Evolutionary conservation across 2,329 filamentous ascomycete species (phyloP), one percentile per base, ranked within the genome.

Genomic region (Drechslerella coelobrocha): DNA sequence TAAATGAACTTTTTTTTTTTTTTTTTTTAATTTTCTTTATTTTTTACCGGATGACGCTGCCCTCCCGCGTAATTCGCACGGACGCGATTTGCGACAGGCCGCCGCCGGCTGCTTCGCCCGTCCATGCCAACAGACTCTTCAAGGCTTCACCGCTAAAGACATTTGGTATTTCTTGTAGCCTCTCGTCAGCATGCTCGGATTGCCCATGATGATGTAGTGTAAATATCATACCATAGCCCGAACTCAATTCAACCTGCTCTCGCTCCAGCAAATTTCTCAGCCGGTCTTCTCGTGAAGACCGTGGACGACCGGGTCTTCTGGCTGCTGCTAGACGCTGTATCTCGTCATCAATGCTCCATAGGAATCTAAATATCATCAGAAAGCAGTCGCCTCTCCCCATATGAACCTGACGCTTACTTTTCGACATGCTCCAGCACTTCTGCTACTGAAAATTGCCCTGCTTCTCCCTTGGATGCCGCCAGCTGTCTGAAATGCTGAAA

Each of bases 401-500:
- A n/a, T n/a, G n/a, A n/a, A n/a, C n/a, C n/a, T n/a, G n/a, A n/a
- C n/a, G 10, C 54, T 26, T 26, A 68, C 63, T 12, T 51, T n/a
- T 71, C 57, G 14, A 63, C 56, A 45, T 63, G 39, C 12, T 50
- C 29, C 2, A 71, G 45, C 19, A 63, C 48, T 17, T 71, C 59
- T 6, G 47, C 45, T 3, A 53, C 39, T 24, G 66, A 62, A 41
- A n/a, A 23, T 1, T 27, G 47, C 9, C 23, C 27, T 27, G 21
- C 17, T 5, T 54, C 26, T 34, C 12, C 12, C 12, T 50, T 31
- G 14, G 50, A 52, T 19, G 10, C n/a, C 17, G 37, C 47, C 10
- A 71, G 47, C 17, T 59, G 24, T 37, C 61, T 56, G 17, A 71
- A 71, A 29, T 71, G 39, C n/a, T 52, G 66, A 21, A 60, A 71